Evolutionary conservation across 2,329 filamentous ascomycete genomes (phyloP).

Genomic region (Aureobasidium vineae): DNA sequence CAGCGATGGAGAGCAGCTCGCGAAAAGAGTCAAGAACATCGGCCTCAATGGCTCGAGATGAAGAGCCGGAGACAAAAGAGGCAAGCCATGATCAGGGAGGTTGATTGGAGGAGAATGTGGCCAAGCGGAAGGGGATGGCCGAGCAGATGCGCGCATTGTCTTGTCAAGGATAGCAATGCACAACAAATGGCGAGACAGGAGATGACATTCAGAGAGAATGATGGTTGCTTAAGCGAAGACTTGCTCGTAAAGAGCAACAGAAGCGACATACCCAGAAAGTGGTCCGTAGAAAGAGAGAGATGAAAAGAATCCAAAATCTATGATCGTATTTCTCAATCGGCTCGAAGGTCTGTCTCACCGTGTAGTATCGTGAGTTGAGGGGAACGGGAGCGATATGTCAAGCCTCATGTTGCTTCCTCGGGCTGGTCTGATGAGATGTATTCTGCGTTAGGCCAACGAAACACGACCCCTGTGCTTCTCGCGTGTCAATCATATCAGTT

Average conservation of each 20-base stretch:
- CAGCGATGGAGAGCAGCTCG: slow-evolving; percentile 31
- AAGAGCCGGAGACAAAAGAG: neutral
- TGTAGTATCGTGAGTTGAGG: too few species aligned
- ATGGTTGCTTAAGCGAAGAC: neutral
- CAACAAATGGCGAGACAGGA: neutral
- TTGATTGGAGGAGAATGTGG: neutral
- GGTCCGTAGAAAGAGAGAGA: neutral
- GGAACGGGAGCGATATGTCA: too few species aligned
- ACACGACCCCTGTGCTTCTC: neutral
- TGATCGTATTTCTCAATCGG: neutral
- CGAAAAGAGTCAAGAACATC: slow-evolving; percentile 35
- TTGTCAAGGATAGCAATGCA: neutral
- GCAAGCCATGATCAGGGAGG: neutral
- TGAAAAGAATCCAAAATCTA: neutral
- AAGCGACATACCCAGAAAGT: neutral
- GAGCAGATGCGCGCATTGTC: neutral
- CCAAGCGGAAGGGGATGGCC: neutral
- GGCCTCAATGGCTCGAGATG: slow-evolving; percentile 25
- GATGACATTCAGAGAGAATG: neutral
- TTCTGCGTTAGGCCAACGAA: neutral
- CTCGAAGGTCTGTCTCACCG: neutral
- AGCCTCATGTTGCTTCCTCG: too few species aligned
- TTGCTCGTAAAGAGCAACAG: neutral
- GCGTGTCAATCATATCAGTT: too few species aligned
- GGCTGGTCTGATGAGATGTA: neutral